Conservation (phyloP, 2,329 filamentous ascomycete species). For the Thermomyces lanuginosus region DNA sequence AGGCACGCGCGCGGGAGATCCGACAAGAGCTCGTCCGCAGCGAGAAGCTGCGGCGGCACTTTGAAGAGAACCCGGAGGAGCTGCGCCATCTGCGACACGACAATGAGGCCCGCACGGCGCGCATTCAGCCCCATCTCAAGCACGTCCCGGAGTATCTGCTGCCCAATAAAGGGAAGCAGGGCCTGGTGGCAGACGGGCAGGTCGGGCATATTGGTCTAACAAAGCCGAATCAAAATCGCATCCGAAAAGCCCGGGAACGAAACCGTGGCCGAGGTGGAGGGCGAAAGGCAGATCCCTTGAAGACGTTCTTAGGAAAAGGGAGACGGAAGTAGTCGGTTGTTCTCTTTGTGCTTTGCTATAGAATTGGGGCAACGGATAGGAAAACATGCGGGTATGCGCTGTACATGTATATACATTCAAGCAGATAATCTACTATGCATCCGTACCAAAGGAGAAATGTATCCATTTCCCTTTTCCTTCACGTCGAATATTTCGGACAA, state of each 20-base stretch:
- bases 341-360: slow-evolving; percentile 4
- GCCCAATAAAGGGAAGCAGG: slow-evolving; percentile 58
- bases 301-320: slow-evolving; percentile 59
- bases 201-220: slow-evolving; percentile 60
- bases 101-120: slow-evolving; percentile 64
- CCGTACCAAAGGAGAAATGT: slow-evolving; percentile 19
- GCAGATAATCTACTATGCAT: no score
- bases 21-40: slow-evolving; percentile 80
- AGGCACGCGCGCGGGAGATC: slow-evolving; percentile 76
- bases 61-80: slow-evolving; percentile 90
- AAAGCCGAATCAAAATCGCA: slow-evolving; percentile 34
- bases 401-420: slow-evolving; percentile 1
- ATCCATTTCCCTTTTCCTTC: slow-evolving; percentile 25
- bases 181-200: slow-evolving; percentile 42
- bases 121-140: slow-evolving; percentile 76
- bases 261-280: slow-evolving; percentile 27
- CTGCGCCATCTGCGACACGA: slow-evolving; percentile 79
- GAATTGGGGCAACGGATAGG: slow-evolving; percentile 6
- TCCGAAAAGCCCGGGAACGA: slow-evolving; percentile 33
- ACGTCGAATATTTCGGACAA: slow-evolving; percentile 16
- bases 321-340: slow-evolving; percentile 13
- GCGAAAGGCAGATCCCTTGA: slow-evolving; percentile 65
- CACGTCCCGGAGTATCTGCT: slow-evolving; percentile 90
- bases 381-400: slow-evolving; percentile 1
- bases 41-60: slow-evolving; percentile 86